phyloP scores from a whole-genome alignment of 1,284 basidiomycete genomes.

The Trametes pubescens region DNA sequence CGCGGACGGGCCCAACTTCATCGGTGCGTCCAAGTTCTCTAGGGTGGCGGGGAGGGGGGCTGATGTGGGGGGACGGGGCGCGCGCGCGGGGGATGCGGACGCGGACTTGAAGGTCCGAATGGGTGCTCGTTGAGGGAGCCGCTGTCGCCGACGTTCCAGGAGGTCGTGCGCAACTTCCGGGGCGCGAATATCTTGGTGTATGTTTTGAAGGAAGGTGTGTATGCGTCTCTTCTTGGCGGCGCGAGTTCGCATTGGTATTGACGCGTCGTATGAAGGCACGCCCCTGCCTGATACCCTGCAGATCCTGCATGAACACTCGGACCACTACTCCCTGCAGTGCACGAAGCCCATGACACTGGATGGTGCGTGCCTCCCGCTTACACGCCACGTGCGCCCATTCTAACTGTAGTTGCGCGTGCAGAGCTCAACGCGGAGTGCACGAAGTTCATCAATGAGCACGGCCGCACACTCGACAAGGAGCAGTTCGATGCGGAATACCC shows the following conservation, averaged over 20 bases:
- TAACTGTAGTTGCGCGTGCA: not conserved
- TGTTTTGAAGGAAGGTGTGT: slow-evolving; percentile 7
- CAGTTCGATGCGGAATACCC: slow-evolving; percentile 9
- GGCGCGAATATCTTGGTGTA: slow-evolving; percentile 7
- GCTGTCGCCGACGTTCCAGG: slow-evolving; percentile 11
- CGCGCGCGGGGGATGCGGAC: not conserved
- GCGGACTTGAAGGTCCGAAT: slow-evolving; percentile 9
- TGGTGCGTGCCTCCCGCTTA: not conserved
- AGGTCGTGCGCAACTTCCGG: slow-evolving; percentile 10
- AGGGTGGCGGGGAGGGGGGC: not conserved
- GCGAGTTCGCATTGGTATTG: not conserved
- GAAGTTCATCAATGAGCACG: slow-evolving; percentile 12
- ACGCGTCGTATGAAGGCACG: not conserved
- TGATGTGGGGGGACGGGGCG: not conserved
- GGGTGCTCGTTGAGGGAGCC: slow-evolving; percentile 8
- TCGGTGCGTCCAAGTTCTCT: slow-evolving; percentile 5
- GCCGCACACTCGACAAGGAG: slow-evolving; percentile 8
- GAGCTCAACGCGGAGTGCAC: slow-evolving; percentile 10
- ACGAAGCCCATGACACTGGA: slow-evolving; percentile 8
- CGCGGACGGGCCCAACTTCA: slow-evolving; percentile 1
- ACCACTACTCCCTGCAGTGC: slow-evolving; percentile 12
- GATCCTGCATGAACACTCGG: slow-evolving; percentile 12
- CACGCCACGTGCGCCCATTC: too few species aligned
- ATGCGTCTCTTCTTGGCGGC: not conserved
- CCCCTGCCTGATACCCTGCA: slow-evolving; percentile 5